Base-by-base conservation (phyloP, 352 stramenopile genomes). In the Pythium myriotylum region DNA sequence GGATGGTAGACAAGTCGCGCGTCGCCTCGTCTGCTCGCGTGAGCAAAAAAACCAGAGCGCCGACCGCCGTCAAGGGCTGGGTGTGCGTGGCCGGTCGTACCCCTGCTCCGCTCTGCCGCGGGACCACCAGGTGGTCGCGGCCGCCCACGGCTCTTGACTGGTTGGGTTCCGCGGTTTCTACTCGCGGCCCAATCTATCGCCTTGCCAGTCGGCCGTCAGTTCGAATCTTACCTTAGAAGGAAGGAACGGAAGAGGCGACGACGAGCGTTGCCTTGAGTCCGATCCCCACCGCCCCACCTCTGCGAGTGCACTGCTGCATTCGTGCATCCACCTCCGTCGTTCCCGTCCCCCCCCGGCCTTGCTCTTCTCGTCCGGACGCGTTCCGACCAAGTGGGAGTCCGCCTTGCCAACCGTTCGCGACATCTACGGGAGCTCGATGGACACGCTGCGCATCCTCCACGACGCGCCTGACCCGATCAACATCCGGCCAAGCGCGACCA, bases 1-100 rank as follows among this genome's bases (percentile, higher is more conserved):
- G 46, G 49, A 54, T 59, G 59, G 45, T 66, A 66, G 59, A 66
- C 59, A 66, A 66, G 59, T 66, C 59, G 59, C 59, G 60, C 59
- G 50, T 60, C 59, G 41, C 59, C 59, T 66, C 59, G 59, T 66
- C 59, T 65, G 58, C 58, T 65, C 47, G 52, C 59, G 59, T 47
- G 33, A 22, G 35, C 12, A 43, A 61, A 61, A 65, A 65, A 59
- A 61, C 59, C 59, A 67, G 59, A 68, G 35, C 43, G 43, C 51
- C 59, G 59, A 56, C 59, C 58, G 33, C 29, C 51, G 24, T 20
- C 52, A 59, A 59, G 52, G 52, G 52, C 52, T 59, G 19, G 51
- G 51, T 59, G 37, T 43, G 37, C 37, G 37, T 50, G 27, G 8
- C 42, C 54, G 58, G 49, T 59, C 58, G 48, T 65, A 59, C 58